These are phyloP conservation scores for Ophiostoma piceae DNA, from an alignment of 2,329 filamentous ascomycete genomes.

Conservation along the genomic window DNA sequence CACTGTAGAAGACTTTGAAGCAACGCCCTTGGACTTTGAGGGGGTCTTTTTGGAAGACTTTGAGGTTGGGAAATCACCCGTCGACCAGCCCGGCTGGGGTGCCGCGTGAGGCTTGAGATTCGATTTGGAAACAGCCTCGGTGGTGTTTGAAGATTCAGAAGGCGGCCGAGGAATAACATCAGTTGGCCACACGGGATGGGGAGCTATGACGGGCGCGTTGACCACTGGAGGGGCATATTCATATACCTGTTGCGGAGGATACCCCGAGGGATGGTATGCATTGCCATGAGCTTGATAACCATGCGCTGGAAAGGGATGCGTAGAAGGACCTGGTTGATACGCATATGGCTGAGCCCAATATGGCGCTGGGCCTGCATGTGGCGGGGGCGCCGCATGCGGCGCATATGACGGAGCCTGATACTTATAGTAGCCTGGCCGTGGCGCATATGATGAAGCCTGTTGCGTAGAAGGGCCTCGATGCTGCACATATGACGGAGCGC, in stretches of 20 bases:
- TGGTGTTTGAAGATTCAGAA: neutral
- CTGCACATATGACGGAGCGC: neutral
- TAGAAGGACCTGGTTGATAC: too few relatives aligned
- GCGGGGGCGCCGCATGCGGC: too few relatives aligned
- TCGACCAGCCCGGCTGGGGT: neutral
- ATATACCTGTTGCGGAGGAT: neutral
- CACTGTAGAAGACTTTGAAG: neutral
- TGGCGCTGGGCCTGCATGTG: too few relatives aligned
- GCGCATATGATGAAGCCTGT: too few relatives aligned
- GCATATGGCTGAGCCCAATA: too few relatives aligned
- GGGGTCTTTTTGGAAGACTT: neutral
- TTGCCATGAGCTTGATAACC: neutral
- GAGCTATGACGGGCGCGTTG: neutral
- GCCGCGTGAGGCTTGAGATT: neutral
- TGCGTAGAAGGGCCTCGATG: too few relatives aligned
- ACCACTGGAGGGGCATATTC: neutral
- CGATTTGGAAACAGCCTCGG: neutral
- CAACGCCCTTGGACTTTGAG: neutral
- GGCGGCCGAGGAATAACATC: neutral
- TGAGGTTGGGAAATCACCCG: neutral
- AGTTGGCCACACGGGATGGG: too few relatives aligned
- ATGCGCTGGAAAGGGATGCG: too few relatives aligned
- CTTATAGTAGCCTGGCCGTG: too few relatives aligned
- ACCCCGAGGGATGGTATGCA: neutral
- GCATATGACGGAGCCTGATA: neutral